Percentiles rank a stretch among this genome's conserved stretches.
These are phyloP conservation scores for Eutrema heterophyllum DNA, from an alignment of 345 rosid genomes.

Conservation along the genomic window DNA sequence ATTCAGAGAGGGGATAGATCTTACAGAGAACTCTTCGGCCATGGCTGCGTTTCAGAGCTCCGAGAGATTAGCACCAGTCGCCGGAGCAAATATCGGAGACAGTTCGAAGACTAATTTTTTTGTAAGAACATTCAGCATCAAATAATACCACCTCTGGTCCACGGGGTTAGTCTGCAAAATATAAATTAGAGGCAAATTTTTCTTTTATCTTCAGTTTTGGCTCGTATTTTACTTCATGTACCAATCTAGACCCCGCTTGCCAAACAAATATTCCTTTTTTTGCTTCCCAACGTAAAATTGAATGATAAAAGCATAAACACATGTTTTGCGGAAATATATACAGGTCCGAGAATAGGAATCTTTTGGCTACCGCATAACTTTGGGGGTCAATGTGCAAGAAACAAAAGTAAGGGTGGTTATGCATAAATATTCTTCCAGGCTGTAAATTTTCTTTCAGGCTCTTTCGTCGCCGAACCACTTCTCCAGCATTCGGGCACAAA, in stretches of 20 bases:
- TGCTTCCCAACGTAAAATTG: too few species aligned
- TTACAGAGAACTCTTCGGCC: slow-evolving; percentile 33
- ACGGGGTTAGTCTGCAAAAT: slow-evolving; percentile 10
- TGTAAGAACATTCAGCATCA: neutral
- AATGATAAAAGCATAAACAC: too few species aligned
- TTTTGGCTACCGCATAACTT: neutral
- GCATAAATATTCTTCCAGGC: neutral
- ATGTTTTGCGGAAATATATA: neutral
- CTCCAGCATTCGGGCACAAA: neutral
- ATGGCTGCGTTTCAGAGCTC: slow-evolving; percentile 15
- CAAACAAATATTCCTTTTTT: neutral
- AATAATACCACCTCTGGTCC: neutral
- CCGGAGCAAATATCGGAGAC: slow-evolving; percentile 7
- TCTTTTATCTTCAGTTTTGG: neutral
- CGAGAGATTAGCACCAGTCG: slow-evolving; percentile 12
- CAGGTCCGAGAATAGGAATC: neutral
- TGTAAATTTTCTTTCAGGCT: slow-evolving; percentile 14
- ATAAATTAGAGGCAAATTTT: neutral
- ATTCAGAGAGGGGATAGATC: neutral
- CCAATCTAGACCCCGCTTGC: neutral
- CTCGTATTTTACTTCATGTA: neutral
- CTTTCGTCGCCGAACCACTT: slow-evolving; percentile 14
- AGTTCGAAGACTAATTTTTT: neutral
- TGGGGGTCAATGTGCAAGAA: neutral
- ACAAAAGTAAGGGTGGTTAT: neutral